Percentiles rank a stretch among this genome's conserved stretches.
Conservation (phyloP, 306 rosid species). For the Malus sieversii region DNA sequence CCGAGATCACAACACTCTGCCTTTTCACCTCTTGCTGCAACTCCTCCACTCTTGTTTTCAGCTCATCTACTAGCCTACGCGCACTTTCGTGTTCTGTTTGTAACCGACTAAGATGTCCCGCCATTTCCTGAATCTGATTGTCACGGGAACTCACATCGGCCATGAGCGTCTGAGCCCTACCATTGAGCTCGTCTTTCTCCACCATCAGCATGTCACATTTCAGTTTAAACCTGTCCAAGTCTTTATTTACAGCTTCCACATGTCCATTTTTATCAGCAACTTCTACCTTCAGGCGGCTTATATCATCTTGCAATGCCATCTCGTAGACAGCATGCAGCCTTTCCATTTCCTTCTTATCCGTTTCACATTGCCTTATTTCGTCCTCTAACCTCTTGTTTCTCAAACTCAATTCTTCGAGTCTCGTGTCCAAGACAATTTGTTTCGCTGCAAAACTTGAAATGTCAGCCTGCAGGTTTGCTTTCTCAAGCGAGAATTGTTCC, state of each 20-base stretch:
- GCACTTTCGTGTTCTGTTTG: too few relatives aligned
- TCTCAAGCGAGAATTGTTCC: conserved; percentile 30
- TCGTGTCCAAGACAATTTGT: conserved; percentile 15
- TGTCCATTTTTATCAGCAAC: conserved; percentile 30
- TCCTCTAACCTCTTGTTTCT: conserved; percentile 26
- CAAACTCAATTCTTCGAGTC: conserved; percentile 27
- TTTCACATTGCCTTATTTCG: conserved; percentile 26
- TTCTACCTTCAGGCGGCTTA: conserved; percentile 42
- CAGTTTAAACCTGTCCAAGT: conserved; percentile 42
- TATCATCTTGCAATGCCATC: conserved; percentile 42
- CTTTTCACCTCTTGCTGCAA: conserved; percentile 46
- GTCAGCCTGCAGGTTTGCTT: conserved; percentile 29
- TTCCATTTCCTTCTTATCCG: conserved; percentile 41
- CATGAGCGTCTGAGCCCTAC: conserved; percentile 29
- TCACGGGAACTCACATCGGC: not conserved
- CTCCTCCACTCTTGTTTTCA: conserved; percentile 47
- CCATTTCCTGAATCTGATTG: too few relatives aligned
- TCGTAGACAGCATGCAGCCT: conserved; percentile 31
- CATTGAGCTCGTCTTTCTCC: conserved; percentile 44
- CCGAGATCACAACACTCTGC: conserved; percentile 47
- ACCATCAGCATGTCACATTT: conserved; percentile 45
- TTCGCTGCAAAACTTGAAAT: conserved; percentile 31
- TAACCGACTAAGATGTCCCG: too few relatives aligned
- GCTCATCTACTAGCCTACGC: not conserved
- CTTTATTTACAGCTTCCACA: conserved; percentile 41